phyloP scores from a whole-genome alignment of 75 land plant genomes.

The Gnetum montanum region DNA sequence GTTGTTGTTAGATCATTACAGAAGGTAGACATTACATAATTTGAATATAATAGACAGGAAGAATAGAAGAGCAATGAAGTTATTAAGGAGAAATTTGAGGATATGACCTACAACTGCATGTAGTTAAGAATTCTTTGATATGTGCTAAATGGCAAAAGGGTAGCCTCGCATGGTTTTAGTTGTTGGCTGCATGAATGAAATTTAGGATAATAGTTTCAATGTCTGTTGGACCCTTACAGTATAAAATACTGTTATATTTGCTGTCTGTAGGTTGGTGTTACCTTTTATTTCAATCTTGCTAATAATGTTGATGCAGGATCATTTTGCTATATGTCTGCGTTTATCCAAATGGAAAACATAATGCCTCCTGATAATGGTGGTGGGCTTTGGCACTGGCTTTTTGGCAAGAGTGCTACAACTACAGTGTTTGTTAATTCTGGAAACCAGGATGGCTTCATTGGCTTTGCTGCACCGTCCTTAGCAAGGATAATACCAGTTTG shows the following conservation, averaged over 20 bases:
- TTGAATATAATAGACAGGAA: too few species aligned
- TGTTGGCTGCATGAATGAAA: background rate
- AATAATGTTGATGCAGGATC: constrained; percentile 33
- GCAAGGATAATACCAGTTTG: constrained; percentile 76
- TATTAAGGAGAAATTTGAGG: too few species aligned
- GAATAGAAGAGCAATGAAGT: too few species aligned
- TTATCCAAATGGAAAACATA: constrained; percentile 67
- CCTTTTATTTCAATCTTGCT: background rate
- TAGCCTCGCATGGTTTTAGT: background rate
- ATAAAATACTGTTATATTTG: too few species aligned
- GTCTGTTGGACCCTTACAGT: background rate
- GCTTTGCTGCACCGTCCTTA: constrained; percentile 76
- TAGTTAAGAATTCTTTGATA: too few species aligned
- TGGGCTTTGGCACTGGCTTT: constrained; percentile 79
- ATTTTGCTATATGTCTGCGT: constrained; percentile 85
- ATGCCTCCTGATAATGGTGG: constrained; percentile 65
- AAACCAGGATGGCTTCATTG: constrained; percentile 73
- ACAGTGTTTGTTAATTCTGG: constrained; percentile 55
- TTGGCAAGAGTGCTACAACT: constrained; percentile 59
- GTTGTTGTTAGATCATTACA: too few species aligned
- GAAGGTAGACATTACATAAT: too few species aligned
- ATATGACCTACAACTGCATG: too few species aligned
- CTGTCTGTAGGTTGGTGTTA: too few species aligned
- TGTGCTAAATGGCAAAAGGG: too few species aligned
- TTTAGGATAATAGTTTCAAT: background rate